Base-by-base conservation (phyloP, 2,329 filamentous ascomycete species). In the Aureobasidium vineae region DNA sequence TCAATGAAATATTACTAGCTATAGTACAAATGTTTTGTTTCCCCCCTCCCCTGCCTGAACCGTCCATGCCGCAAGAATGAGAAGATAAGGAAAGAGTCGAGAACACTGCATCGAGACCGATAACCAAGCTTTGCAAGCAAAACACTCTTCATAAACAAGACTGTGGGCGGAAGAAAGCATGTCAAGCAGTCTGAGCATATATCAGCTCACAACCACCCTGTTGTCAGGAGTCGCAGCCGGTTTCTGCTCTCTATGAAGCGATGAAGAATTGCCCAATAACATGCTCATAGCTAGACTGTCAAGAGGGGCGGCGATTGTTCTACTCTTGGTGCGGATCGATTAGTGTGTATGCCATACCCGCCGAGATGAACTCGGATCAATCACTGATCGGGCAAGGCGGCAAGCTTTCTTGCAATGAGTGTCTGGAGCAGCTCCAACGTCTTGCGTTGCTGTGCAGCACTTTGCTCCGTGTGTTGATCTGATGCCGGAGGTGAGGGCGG, bases 381-480 rank as follows among this genome's bases (percentile, higher is more conserved):
- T 65, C 40, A 66, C 52, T 59, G n/a, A 15, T 49, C n/a, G 19
- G 64, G 31, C 53, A 66, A 54, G 31, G 68, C 64, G 41, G 73
- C 72, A 38, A 77, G 69, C 67, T 70, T 73, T 23, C 75, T 71
- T 23, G 70, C 70, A 60, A 78, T 77, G 15, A 78, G 71, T 63
- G 77, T 75, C 61, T 77, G 75, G 64, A 78, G 69, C 66, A 73
- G 69, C 65, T 71, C 69, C 57, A 77, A 66, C 50, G 75, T 71
- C 67, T 72, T 73, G 38, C 72, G 71, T 72, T 76, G 75, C 72
- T 71, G 78, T 75, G 36, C 65, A 72, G 67, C 36, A 74, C 66
- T 41, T 65, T 76, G 38, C 65, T 73, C 69, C 31, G 75, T 64
- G n/a, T 66, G 70, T 71, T 50, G 69, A 70, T 49, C 70, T 70